Percentiles rank a stretch among this genome's conserved stretches.
Conservation (phyloP, 495 filamentous ascomycete genomes). For the Aspergillus panamensis region DNA sequence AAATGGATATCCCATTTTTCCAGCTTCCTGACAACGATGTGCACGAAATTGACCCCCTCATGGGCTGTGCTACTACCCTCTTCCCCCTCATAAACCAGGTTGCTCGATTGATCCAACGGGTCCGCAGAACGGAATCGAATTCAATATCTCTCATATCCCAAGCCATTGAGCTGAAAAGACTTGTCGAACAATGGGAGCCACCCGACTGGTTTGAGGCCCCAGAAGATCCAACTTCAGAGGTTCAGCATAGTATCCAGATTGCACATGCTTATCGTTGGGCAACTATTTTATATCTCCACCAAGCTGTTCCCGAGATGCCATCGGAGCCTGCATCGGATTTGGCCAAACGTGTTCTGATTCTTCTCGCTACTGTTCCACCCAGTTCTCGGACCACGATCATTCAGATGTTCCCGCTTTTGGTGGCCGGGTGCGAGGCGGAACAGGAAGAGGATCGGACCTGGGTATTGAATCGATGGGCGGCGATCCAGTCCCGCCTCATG, state of each 20-base stretch:
- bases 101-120: slow-evolving; percentile 63
- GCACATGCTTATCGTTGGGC: slow-evolving; percentile 77
- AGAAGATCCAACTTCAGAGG: slow-evolving; percentile 62
- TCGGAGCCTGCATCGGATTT: slow-evolving; percentile 54
- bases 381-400: slow-evolving; percentile 65
- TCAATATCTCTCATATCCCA: slow-evolving; percentile 59
- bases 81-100: slow-evolving; percentile 72
- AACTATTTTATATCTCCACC: slow-evolving; percentile 70
- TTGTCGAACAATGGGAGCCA: slow-evolving; percentile 62
- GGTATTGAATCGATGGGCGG: slow-evolving; percentile 63
- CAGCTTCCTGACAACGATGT: slow-evolving; percentile 40
- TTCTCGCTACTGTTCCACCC: slow-evolving; percentile 61
- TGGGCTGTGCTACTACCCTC: slow-evolving; percentile 69
- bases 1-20: slow-evolving; percentile 47
- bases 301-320: slow-evolving; percentile 74
- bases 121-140: slow-evolving; percentile 56
- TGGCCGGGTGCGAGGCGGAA: slow-evolving; percentile 65
- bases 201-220: slow-evolving; percentile 56
- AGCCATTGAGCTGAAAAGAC: slow-evolving; percentile 61
- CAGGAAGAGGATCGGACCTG: slow-evolving; percentile 62
- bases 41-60: slow-evolving; percentile 67
- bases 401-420: slow-evolving; percentile 73
- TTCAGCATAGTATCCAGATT: slow-evolving; percentile 66
- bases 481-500: slow-evolving; percentile 61
- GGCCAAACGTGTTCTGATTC: slow-evolving; percentile 58